Evolutionary conservation across 2,329 filamentous ascomycete genomes (phyloP).

Genomic region (Rhytidhysteron rufulum): DNA sequence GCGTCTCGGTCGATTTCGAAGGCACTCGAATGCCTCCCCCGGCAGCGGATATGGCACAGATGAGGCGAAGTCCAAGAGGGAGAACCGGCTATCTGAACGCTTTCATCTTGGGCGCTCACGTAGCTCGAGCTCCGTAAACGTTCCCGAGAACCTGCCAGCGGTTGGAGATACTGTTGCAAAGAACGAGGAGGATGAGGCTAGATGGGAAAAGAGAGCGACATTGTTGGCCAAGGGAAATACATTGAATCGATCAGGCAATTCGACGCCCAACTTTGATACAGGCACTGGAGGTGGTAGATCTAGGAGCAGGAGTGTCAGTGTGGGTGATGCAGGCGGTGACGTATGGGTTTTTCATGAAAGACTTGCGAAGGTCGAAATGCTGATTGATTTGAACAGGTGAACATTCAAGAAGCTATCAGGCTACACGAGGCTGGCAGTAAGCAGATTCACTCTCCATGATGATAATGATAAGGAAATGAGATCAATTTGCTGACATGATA

Average conservation of each 20-base stretch:
- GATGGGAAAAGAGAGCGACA: constrained; percentile 94
- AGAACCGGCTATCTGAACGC: constrained; percentile 61
- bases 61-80: constrained; percentile 12
- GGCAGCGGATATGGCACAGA: constrained; percentile 11
- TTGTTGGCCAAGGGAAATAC: constrained; percentile 65
- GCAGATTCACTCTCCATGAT: constrained; percentile 11
- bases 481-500: background rate
- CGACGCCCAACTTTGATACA: constrained; percentile 23
- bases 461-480: background rate
- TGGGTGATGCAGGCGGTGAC: constrained; percentile 38
- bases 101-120: constrained; percentile 60
- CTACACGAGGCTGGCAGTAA: constrained; percentile 76
- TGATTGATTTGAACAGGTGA: constrained; percentile 35
- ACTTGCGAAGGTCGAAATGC: constrained; percentile 2
- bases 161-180: constrained; percentile 50
- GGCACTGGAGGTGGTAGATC: constrained; percentile 7
- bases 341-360: constrained; percentile 19
- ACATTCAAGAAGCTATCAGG: constrained; percentile 93
- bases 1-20: constrained; percentile 28
- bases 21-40: constrained; percentile 30
- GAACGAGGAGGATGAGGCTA: constrained; percentile 50
- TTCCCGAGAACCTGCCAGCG: constrained; percentile 76
- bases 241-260: constrained; percentile 34
- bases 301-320: constrained; percentile 31
- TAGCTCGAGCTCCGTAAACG: constrained; percentile 62